Base-by-base conservation (phyloP, 164 flowering plant genomes). In the Saururus chinensis region DNA sequence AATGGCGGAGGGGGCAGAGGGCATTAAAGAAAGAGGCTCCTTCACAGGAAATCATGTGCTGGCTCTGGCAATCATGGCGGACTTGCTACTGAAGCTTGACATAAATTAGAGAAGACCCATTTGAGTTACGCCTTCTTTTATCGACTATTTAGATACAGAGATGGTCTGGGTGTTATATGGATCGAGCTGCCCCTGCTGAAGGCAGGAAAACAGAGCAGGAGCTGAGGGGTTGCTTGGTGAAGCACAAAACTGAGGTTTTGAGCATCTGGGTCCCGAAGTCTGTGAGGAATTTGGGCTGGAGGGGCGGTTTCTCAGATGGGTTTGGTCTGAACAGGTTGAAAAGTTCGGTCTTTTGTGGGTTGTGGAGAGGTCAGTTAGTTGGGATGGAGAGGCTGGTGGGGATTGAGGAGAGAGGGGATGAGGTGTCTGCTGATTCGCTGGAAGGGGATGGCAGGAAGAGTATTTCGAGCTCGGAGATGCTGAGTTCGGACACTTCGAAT, bases 401-500 rank as follows among this genome's bases (percentile, higher is more conserved):
- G 71, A 63, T 23, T 42, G 64, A 60, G 49, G 57, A 54, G 40
- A 69, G 24, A 22, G 61, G 60, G 21, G 71, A 66, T 40, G 63
- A 14, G 1, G 49, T 14, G 62, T 48, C 8, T 42, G 49, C 7
- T 42, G 49, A 62, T 56, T 77, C 78, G 53, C 23, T 62, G 21
- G 64, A 14, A 13, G 56, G 40, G 51, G 67, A 35, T 48, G 26
- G 51, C 30, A 48, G 48, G 60, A 53, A 59, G 49, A 66, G 70
- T 59, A 48, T 51, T 45, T 64, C 72, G 4, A 75, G 84, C 64
- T 85, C 79, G 63, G 87, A 75, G 52, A 68, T 69, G 54, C 49
- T 74, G 77, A 68, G 79, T 1, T 82, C 84, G 7, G 85, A 79
- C 41, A 73, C 74, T 0, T 75, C 74, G 54, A 73, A 70, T 68